Evolutionary conservation across 2,329 filamentous ascomycete genomes (phyloP).

Genomic region (Phoma sp.): DNA sequence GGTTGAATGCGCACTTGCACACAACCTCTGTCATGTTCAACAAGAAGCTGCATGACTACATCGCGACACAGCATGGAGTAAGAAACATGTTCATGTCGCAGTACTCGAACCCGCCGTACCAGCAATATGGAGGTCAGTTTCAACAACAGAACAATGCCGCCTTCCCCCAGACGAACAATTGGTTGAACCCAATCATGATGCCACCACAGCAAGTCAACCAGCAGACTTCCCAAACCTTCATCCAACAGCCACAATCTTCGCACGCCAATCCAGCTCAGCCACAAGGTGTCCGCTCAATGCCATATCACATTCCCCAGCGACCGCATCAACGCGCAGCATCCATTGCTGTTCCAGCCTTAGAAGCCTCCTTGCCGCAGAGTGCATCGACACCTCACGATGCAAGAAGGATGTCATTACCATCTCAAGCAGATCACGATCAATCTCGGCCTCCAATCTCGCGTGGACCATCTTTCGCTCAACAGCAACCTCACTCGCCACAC

Average conservation of each 20-base stretch:
- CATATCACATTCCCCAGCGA: conserved; percentile 55
- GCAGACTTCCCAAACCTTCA: conserved; percentile 33
- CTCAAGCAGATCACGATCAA: conserved; percentile 31
- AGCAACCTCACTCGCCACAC: conserved; percentile 36
- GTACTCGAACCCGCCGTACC: conserved; percentile 31
- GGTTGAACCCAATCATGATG: conserved; percentile 43
- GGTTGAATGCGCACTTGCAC: conserved; percentile 68
- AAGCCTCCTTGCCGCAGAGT: conserved; percentile 32
- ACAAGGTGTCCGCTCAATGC: conserved; percentile 52
- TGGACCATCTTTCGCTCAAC: conserved; percentile 23
- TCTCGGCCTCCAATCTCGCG: conserved; percentile 30
- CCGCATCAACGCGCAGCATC: conserved; percentile 56
- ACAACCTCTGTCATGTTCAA: conserved; percentile 69
- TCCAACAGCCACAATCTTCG: conserved; percentile 24
- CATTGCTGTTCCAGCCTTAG: conserved; percentile 52
- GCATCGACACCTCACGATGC: conserved; percentile 32
- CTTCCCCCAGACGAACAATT: conserved; percentile 32
- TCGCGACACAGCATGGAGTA: conserved; percentile 65
- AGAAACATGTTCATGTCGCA: conserved; percentile 53
- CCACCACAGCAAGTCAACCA: conserved; percentile 44
- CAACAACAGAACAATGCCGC: conserved; percentile 30
- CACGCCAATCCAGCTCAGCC: too few species aligned
- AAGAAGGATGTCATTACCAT: conserved; percentile 56
- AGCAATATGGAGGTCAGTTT: conserved; percentile 26
- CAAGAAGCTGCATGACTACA: conserved; percentile 65